phyloP scores from a whole-genome alignment of 495 filamentous ascomycete genomes.

The Aspergillus indologenus region DNA sequence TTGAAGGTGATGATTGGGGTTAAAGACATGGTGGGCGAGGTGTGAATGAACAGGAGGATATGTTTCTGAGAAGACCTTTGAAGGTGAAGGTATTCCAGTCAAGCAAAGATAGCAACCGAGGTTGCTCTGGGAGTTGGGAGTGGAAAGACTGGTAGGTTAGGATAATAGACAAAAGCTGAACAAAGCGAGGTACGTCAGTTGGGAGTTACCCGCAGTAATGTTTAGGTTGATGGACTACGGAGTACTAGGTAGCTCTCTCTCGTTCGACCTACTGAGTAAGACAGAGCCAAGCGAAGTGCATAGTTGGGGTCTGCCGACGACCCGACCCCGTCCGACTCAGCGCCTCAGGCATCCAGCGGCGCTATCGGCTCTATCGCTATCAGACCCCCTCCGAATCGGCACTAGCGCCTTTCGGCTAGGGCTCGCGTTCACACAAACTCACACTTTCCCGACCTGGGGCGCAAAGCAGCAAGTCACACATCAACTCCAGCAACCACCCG shows the following conservation, averaged over 20 bases:
- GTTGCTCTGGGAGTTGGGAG: neutral
- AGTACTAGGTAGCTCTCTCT: no score
- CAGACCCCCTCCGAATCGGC: constrained; percentile 23
- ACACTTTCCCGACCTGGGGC: constrained; percentile 32
- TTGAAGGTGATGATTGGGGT: constrained; percentile 92
- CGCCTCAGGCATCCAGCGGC: constrained; percentile 20
- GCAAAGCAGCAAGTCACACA: constrained; percentile 28
- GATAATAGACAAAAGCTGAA: constrained; percentile 3
- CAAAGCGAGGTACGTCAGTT: constrained; percentile 40
- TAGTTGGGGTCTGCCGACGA: constrained; percentile 14
- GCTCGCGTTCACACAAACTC: constrained; percentile 38
- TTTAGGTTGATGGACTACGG: constrained; percentile 16
- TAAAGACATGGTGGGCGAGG: constrained; percentile 62
- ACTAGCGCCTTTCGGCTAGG: constrained; percentile 40
- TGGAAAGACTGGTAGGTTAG: neutral
- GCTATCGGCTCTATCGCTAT: constrained; percentile 11
- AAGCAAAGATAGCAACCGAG: neutral
- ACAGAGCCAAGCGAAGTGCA: constrained; percentile 14
- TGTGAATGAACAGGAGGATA: constrained; percentile 3
- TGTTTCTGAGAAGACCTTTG: neutral
- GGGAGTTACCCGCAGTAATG: constrained; percentile 5
- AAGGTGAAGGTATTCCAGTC: neutral
- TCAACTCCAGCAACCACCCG: constrained; percentile 47
- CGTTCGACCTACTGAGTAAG: neutral
- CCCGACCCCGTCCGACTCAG: constrained; percentile 10